Conservation (phyloP, 2,329 filamentous ascomycete species). For the Neoascochyta sp. region DNA sequence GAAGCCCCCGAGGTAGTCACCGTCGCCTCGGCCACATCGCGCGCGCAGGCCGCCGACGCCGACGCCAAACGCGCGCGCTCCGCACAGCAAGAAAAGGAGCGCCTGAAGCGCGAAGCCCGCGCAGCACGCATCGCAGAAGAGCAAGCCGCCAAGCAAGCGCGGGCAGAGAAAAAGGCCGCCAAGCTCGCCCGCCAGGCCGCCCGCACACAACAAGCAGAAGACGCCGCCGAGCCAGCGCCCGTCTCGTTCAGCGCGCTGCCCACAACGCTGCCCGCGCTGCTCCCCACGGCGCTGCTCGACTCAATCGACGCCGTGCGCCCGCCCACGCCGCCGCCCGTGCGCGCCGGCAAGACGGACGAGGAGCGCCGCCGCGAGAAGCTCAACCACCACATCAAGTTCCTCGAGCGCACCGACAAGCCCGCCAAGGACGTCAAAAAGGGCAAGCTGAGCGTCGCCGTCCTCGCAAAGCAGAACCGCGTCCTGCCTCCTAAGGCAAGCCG, state of each 20-base stretch:
- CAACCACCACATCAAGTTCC: slow-evolving; percentile 47
- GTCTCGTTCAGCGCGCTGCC: too few species aligned
- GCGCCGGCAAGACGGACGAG: slow-evolving; percentile 17
- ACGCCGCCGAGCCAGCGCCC: neutral
- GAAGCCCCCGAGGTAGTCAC: slow-evolving; percentile 40
- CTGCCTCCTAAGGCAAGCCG: slow-evolving; percentile 45
- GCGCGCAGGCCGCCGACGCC: slow-evolving; percentile 25
- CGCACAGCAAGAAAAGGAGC: slow-evolving; percentile 28
- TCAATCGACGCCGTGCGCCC: slow-evolving; percentile 44
- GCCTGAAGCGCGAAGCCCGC: slow-evolving; percentile 29
- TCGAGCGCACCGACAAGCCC: slow-evolving; percentile 47
- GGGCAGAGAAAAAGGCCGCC: slow-evolving; percentile 30
- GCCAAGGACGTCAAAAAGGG: slow-evolving; percentile 51
- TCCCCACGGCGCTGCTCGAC: slow-evolving; percentile 51
- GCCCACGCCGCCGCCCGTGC: slow-evolving; percentile 42
- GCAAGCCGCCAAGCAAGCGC: slow-evolving; percentile 31
- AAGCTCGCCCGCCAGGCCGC: slow-evolving; percentile 17
- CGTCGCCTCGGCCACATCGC: slow-evolving; percentile 26
- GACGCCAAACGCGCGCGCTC: slow-evolving; percentile 29
- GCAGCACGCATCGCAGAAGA: slow-evolving; percentile 29
- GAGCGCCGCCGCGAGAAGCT: slow-evolving; percentile 44
- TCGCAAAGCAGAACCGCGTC: slow-evolving; percentile 43
- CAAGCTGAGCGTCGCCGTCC: slow-evolving; percentile 48
- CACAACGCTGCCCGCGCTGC: slow-evolving; percentile 44
- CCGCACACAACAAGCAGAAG: slow-evolving; percentile 2